These are phyloP conservation scores for Rhododendron kiyosumense DNA, from an alignment of 148 eudicot genomes.

Conservation along the genomic window DNA sequence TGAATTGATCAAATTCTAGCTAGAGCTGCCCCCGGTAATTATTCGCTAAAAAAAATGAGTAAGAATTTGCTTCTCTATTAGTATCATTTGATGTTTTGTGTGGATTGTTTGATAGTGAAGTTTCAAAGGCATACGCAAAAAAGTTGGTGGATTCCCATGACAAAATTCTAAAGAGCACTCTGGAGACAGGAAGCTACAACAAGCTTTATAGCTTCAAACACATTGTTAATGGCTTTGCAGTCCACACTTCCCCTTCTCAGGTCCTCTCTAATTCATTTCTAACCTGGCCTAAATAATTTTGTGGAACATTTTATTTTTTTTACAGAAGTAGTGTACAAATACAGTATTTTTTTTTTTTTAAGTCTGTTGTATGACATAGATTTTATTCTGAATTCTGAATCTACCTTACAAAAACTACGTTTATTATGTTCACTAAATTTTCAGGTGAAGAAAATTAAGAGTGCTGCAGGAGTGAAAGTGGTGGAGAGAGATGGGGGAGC, in stretches of 20 bases:
- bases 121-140: constrained; percentile 58
- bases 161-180: constrained; percentile 50
- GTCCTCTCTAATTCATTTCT: constrained; percentile 14
- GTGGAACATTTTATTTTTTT: too few species aligned
- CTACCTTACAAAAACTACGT: background rate
- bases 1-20: too few species aligned
- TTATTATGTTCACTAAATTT: background rate
- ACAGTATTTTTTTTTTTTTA: too few species aligned
- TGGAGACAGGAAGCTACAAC: constrained; percentile 47
- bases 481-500: constrained; percentile 71
- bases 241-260: constrained; percentile 79
- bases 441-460: constrained; percentile 53
- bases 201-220: constrained; percentile 89
- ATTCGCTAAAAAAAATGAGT: background rate
- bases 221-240: constrained; percentile 71
- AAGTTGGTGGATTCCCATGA: constrained; percentile 49
- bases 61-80: background rate
- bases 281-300: background rate
- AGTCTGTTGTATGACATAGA: background rate
- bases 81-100: background rate
- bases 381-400: background rate
- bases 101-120: constrained; percentile 30
- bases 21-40: background rate
- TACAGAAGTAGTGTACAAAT: background rate
- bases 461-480: constrained; percentile 47